phyloP scores from a whole-genome alignment of 352 stramenopile species.

The Peronospora tabacina region DNA sequence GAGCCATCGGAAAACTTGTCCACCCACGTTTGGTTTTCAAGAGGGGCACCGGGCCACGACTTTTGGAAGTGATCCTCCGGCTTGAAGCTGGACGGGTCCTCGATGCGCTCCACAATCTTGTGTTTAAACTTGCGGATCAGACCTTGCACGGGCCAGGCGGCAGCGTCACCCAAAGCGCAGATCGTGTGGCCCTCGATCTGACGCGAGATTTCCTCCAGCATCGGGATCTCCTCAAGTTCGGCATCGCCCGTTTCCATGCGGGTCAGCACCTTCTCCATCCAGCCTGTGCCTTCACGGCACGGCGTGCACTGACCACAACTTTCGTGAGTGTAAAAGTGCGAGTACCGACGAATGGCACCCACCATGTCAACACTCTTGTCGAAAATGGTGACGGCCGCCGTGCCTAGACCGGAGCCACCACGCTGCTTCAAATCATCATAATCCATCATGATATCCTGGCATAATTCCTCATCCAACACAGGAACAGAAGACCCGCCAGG shows the following conservation, averaged over 20 bases:
- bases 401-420: conserved; percentile 93
- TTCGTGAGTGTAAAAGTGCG: conserved; percentile 99
- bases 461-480: conserved; percentile 90
- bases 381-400: conserved; percentile 98
- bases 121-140: conserved; percentile 98
- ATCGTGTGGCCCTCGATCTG: conserved; percentile 99
- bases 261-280: conserved; percentile 96
- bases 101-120: conserved; percentile 97
- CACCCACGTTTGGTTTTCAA: conserved; percentile 94
- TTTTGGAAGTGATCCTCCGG: conserved; percentile 91
- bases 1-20: conserved; percentile 89
- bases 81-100: conserved; percentile 93
- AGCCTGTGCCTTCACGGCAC: conserved; percentile 96
- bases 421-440: conserved; percentile 98
- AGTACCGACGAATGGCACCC: conserved; percentile 94
- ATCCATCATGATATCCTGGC: conserved; percentile 98
- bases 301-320: conserved; percentile 99
- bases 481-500: conserved; percentile 94
- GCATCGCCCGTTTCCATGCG: conserved; percentile 97
- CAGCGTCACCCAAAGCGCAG: conserved; percentile 97
- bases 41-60: conserved; percentile 92
- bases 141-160: conserved; percentile 98
- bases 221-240: conserved; percentile 97
- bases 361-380: conserved; percentile 99
- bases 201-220: conserved; percentile 98